These are phyloP conservation scores for Lyophyllum semitale DNA, from an alignment of 768 basidiomycete species.

Conservation along the genomic window DNA sequence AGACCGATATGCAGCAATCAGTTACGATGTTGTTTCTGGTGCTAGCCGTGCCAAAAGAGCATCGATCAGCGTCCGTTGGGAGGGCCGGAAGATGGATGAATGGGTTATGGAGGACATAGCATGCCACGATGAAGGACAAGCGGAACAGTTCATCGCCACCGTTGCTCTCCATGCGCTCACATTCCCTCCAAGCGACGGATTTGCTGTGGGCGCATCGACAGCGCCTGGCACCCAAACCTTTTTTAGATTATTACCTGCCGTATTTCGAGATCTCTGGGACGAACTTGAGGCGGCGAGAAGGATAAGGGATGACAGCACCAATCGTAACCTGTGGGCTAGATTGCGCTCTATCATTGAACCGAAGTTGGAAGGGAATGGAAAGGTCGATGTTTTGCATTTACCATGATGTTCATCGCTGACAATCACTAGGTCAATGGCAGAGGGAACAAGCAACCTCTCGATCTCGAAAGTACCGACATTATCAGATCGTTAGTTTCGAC, in stretches of 20 bases:
- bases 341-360: slow-evolving; percentile 62
- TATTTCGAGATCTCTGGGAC: slow-evolving; percentile 90
- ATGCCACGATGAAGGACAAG: slow-evolving; percentile 76
- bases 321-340: slow-evolving; percentile 72
- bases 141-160: slow-evolving; percentile 88
- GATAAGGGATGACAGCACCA: slow-evolving; percentile 57
- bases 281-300: slow-evolving; percentile 75
- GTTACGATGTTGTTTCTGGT: slow-evolving; percentile 67
- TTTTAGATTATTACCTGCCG: slow-evolving; percentile 77
- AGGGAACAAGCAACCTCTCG: slow-evolving; percentile 18
- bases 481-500: slow-evolving; percentile 3
- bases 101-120: slow-evolving; percentile 88
- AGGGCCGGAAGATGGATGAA: slow-evolving; percentile 53
- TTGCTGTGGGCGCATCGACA: slow-evolving; percentile 50
- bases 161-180: slow-evolving; percentile 81
- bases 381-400: slow-evolving; percentile 33
- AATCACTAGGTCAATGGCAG: slow-evolving; percentile 23
- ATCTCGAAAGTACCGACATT: slow-evolving; percentile 10
- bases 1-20: slow-evolving; percentile 76
- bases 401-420: slow-evolving; percentile 1
- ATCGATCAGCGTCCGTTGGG: slow-evolving; percentile 74
- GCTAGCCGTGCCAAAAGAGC: slow-evolving; percentile 76
- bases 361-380: slow-evolving; percentile 48
- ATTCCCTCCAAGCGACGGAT: slow-evolving; percentile 64
- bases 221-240: slow-evolving; percentile 58